These are phyloP conservation scores for Pisolithus sp. DNA, from an alignment of 768 basidiomycete species.

Conservation along the genomic window DNA sequence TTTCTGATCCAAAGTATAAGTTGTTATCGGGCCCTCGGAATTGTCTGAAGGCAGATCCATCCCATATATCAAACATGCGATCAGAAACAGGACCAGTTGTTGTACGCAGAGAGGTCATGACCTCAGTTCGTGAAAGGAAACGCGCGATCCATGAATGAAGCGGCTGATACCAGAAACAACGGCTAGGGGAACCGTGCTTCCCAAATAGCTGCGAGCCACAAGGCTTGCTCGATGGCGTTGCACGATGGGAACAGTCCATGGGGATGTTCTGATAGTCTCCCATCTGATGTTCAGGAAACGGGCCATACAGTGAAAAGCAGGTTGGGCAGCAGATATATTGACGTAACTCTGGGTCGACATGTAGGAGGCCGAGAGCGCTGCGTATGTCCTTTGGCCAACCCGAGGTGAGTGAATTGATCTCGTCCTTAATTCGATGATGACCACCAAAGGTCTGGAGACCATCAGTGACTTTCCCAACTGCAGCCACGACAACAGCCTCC, in stretches of 20 bases:
- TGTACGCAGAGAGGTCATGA: constrained; percentile 4
- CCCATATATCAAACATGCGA: constrained; percentile 21
- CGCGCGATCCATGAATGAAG: constrained; percentile 21
- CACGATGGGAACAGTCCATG: constrained; percentile 12
- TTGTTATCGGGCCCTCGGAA: constrained; percentile 24
- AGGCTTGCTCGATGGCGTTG: constrained; percentile 5
- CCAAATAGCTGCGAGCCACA: constrained; percentile 5
- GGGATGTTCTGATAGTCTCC: constrained; percentile 7
- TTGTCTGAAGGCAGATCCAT: constrained; percentile 15
- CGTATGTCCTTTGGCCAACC: constrained; percentile 11
- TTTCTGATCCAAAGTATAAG: constrained; percentile 12
- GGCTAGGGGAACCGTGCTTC: neutral
- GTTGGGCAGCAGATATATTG: constrained; percentile 22
- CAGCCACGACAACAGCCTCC: too few species aligned
- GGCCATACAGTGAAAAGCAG: constrained; percentile 21
- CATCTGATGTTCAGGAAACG: neutral
- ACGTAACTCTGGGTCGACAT: constrained; percentile 11
- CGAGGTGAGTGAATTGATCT: neutral
- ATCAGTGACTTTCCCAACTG: too few species aligned
- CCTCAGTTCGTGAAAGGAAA: constrained; percentile 19
- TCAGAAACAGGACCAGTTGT: neutral
- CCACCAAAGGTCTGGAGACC: too few species aligned
- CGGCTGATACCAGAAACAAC: constrained; percentile 20
- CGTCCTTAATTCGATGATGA: neutral
- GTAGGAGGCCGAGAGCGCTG: constrained; percentile 10